Evolutionary conservation across 495 filamentous ascomycete species (phyloP), one percentile per base, ranked within the genome.

Genomic region (Penicillium salamii): DNA sequence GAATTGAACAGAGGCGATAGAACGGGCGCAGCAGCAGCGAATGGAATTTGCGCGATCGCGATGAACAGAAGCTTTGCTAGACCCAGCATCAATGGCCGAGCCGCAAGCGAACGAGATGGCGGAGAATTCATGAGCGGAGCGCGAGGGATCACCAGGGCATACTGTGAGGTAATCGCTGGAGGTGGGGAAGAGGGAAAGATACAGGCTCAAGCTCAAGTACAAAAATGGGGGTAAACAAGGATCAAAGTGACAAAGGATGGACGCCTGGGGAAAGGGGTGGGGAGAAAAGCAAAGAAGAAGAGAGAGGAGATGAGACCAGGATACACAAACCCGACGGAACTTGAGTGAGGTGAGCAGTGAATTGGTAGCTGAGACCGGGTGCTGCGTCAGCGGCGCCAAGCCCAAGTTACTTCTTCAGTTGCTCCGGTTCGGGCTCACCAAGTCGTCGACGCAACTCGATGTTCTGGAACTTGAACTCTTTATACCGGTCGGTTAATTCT

Each of bases 41-140:
- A 55, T 19, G 77, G 74, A 17, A 79, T 46, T 34, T 78, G 73
- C 6, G 61, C 63, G 37, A 79, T 46, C 6, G 63, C 41, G 23
- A 81, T 55, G 42, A 80, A 54, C 7, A 82, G 42, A 24, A 77
- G 40, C 66, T 77, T 82, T 14, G 73, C 69, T 36, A 79, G 49
- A 31, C 76, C 65, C 42, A 78, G 66, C 38, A 75, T 54, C 24
- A 68, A 52, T 8, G 78, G 72, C 65, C 77, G 66, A 38, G 63
- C 38, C 53, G 74, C 66, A 48, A 70, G 53, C 43, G 70, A 66
- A 42, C 59, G 62, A 42, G 49, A 65, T 37, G 52, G 13, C 26
- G 63, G 39, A 42, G 63, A 60, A 56, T 57, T 63, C 71, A 74
- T 74, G 44, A 57, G 53, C 49, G 19, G 9, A 33, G 12, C 3